phyloP scores from a whole-genome alignment of 768 basidiomycete genomes.

The Lyophyllum atratum region DNA sequence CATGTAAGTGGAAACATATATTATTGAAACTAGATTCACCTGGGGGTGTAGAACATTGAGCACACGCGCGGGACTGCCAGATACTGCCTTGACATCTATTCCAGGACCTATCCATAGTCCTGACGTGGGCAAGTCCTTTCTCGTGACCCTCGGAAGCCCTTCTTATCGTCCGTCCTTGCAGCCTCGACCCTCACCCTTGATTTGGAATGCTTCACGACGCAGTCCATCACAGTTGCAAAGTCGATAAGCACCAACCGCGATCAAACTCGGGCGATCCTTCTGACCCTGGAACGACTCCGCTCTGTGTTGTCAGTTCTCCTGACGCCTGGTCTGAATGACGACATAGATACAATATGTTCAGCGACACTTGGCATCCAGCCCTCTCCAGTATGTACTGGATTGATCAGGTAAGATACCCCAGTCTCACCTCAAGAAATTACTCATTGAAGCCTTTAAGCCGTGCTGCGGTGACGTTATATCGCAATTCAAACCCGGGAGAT shows the following conservation, averaged over 20 bases:
- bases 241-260: conserved; percentile 48
- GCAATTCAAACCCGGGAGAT: conserved; percentile 34
- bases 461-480: conserved; percentile 44
- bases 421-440: not conserved
- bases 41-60: conserved; percentile 18
- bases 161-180: conserved; percentile 18
- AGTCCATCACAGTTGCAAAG: conserved; percentile 51
- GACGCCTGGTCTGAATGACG: conserved; percentile 68
- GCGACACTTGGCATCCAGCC: conserved; percentile 52
- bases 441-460: conserved; percentile 27
- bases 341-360: conserved; percentile 70
- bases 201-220: conserved; percentile 52
- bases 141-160: not conserved
- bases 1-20: conserved; percentile 46
- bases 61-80: conserved; percentile 19
- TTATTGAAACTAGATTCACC: not conserved
- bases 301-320: conserved; percentile 63
- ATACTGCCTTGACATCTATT: conserved; percentile 26
- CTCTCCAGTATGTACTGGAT: conserved; percentile 44
- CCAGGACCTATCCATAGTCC: conserved; percentile 15
- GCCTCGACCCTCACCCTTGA: conserved; percentile 52
- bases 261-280: conserved; percentile 41
- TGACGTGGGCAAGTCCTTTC: conserved; percentile 23
- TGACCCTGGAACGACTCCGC: conserved; percentile 56
- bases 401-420: conserved; percentile 43